These are phyloP conservation scores for Lodderomyces margitis DNA, from an alignment of 1,139 yeast species.

Conservation along the genomic window DNA sequence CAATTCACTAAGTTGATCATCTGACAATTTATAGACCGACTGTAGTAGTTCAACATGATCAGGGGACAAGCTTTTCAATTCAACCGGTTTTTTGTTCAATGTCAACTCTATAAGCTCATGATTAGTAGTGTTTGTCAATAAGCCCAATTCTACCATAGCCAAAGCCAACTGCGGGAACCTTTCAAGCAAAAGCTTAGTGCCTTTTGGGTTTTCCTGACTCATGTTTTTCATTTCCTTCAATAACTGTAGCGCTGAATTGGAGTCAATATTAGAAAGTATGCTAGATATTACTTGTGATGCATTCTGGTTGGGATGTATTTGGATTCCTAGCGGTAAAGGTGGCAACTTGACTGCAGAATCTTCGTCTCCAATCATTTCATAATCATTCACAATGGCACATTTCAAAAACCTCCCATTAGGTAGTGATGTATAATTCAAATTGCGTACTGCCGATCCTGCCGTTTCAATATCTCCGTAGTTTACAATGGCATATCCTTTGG, in stretches of 20 bases:
- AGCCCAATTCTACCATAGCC: conserved; percentile 75
- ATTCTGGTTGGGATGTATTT: conserved; percentile 51
- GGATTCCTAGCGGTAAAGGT: conserved; percentile 48
- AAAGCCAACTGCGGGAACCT: conserved; percentile 78
- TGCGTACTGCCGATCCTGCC: conserved; percentile 88
- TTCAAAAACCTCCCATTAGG: conserved; percentile 65
- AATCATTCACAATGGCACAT: conserved; percentile 67
- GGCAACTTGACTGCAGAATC: conserved; percentile 32
- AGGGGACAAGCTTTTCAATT: conserved; percentile 42
- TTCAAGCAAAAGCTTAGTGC: conserved; percentile 61
- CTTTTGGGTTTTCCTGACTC: conserved; percentile 58
- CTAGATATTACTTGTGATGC: conserved; percentile 62
- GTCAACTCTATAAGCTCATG: conserved; percentile 52
- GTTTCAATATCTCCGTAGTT: conserved; percentile 76
- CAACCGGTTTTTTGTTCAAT: conserved; percentile 32
- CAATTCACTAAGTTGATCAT: conserved; percentile 58
- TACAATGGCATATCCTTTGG: conserved; percentile 88
- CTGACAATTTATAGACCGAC: conserved; percentile 58
- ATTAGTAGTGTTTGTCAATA: conserved; percentile 57
- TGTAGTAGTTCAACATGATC: conserved; percentile 54
- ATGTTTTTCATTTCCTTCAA: conserved; percentile 64
- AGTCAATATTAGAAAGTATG: conserved; percentile 57
- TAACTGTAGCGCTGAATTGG: conserved; percentile 52
- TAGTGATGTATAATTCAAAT: conserved; percentile 73
- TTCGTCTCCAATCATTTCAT: conserved; percentile 17